Base-by-base conservation (phyloP, 1,139 yeast species). In the Yarrowia galli region DNA sequence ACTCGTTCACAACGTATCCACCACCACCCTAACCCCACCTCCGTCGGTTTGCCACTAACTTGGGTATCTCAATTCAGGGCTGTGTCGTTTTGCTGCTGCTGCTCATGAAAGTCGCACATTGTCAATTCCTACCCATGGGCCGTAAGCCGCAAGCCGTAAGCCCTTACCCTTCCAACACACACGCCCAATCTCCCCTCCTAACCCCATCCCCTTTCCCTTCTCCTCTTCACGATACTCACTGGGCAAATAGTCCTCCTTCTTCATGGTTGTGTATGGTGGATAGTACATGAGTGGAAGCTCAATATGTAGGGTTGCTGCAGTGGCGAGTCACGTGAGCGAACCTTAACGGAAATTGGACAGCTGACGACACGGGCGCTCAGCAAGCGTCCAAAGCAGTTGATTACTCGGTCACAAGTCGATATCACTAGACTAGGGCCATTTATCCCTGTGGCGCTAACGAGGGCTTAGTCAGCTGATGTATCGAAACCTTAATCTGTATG, bases 221-320 rank as follows among this genome's bases (percentile, higher is more conserved):
- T 9, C 53, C 1, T 36, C 22, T 13, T 18, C 23, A 12, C 9
- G 16, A 23, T 32, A 69, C 76, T 48, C 70, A 74, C 76, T 75
- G 25, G 76, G 76, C 35, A 74, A 64, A 67, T 72, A 74, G 2
- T 71, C 67, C 67, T 74, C 74, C 28, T 71, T 71, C n/a, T 51
- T 63, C 48, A 65, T 70, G 56, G 53, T 51, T n/a, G 64, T 67
- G 42, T 42, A 58, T 23, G 61, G 46, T 23, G 46, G 61, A 54
- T 54, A 54, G n/a, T 40, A 54, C 61, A 40, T 54, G 49, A 42
- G 64, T 40, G 36, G 25, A 9, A 36, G n/a, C 45, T 38, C 32
- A 20, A 43, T 16, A 40, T 42, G 46, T 40, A 56, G 48, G 40
- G 35, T 58, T 38, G 64, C 40, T 58, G 49, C 49, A 32, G 51